Evolutionary conservation across 768 basidiomycete species (phyloP), one percentile per base, ranked within the genome.

Genomic region (Auricularia auricula-judae): DNA sequence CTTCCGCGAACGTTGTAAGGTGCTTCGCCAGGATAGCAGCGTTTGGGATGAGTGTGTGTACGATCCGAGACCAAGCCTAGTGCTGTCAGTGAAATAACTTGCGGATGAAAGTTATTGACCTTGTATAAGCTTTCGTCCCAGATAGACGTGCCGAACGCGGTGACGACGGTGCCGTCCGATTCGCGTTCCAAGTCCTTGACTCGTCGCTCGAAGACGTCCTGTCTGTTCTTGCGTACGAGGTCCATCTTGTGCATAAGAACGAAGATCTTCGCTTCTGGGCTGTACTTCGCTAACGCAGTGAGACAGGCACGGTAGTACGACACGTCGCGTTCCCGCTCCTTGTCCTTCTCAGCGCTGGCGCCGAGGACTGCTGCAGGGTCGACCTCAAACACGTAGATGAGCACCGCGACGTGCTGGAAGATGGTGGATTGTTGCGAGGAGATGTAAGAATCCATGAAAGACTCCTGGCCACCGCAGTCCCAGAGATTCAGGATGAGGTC

Each of bases 201-300:
- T 77, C 89, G 90, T 76, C 84, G 84, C 61, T 85, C 83, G 67
- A 93, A 88, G 10, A 83, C 77, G 51, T 75, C 77, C 35, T 76
- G 74, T 66, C 80, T 83, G 59, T 86, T 83, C 64, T 84, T 83
- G 66, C 86, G 77, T 62, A 91, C 89, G 34, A 99, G 80, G 74
- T 99, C 97, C 93, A 98, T 98, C 82, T 99, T 99, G 77, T 99
- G 96, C 54, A 98, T 83, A 3, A 98, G 81, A 43, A 98, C 79
- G 75, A 96, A 98, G 2, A 98, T 86, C 11, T 80, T 84, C 4
- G 94, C 93, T 7, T 90, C 88, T 12, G 87, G 86, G 74, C 89
- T 91, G 71, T 83, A 87, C 70, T 86, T 84, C 59, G 83, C 78
- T 36, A 98, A 77, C 3, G 93, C 90, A 3, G 88, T 86, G 61